These are phyloP conservation scores for Fraxinus paxiana DNA, from an alignment of 305 asterid genomes.

Conservation along the genomic window DNA sequence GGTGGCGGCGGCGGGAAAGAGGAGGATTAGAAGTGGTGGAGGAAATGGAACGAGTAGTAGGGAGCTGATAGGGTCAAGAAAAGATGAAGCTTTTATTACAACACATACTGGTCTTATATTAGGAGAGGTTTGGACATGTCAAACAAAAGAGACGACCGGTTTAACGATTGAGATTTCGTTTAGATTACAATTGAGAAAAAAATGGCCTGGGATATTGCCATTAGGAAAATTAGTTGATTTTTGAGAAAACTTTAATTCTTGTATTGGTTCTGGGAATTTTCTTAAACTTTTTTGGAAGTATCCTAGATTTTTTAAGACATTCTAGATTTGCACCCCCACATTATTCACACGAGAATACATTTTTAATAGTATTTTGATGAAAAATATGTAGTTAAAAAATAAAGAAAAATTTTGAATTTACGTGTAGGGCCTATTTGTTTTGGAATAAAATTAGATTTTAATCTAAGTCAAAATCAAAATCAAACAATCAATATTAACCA, in stretches of 20 bases:
- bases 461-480: no score
- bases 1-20: not conserved
- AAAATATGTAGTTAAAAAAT: no score
- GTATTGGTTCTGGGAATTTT: not conserved
- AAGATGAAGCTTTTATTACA: not conserved
- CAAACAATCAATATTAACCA: no score
- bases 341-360: no score
- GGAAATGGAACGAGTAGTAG: constrained; percentile 17
- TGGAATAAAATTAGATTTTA: no score
- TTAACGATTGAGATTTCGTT: not conserved
- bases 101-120: constrained; percentile 12
- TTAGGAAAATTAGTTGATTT: not conserved
- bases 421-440: no score
- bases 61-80: not conserved
- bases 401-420: no score
- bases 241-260: not conserved
- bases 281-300: not conserved
- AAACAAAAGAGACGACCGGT: not conserved
- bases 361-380: no score
- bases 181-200: not conserved
- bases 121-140: constrained; percentile 14
- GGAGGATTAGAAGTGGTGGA: constrained; percentile 16
- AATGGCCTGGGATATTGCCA: not conserved
- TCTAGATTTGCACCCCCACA: not conserved
- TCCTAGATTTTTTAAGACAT: not conserved